Evolutionary conservation across 2,329 filamentous ascomycete species (phyloP).

Genomic region (Penicillium janthinellum): DNA sequence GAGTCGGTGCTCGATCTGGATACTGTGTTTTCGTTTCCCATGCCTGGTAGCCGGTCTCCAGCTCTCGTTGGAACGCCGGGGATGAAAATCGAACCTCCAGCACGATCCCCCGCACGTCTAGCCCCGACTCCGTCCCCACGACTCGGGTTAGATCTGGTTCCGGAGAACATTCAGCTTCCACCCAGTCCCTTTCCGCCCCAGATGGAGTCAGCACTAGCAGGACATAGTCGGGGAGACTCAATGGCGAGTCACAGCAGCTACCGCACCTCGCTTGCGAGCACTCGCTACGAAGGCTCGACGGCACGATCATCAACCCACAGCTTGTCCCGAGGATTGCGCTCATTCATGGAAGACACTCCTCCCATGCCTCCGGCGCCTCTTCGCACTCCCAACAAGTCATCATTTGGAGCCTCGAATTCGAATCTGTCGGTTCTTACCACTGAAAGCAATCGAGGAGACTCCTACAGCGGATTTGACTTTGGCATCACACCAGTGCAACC

Average conservation of each 20-base stretch:
- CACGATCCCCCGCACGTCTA: constrained; percentile 18
- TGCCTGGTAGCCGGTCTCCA: constrained; percentile 38
- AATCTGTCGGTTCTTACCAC: constrained; percentile 27
- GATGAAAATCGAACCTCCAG: constrained; percentile 20
- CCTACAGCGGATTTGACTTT: constrained; percentile 36
- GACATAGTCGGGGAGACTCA: constrained; percentile 28
- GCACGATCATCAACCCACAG: constrained; percentile 39
- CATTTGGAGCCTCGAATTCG: constrained; percentile 31
- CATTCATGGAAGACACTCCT: constrained; percentile 36
- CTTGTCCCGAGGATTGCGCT: constrained; percentile 31
- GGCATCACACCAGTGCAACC: constrained; percentile 20
- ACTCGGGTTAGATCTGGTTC: constrained; percentile 13
- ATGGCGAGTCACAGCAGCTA: constrained; percentile 43
- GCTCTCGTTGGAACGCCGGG: constrained; percentile 23
- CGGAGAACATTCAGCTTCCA: constrained; percentile 25
- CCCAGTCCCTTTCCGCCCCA: constrained; percentile 24
- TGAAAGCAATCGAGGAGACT: constrained; percentile 24
- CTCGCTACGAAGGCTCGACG: constrained; percentile 40
- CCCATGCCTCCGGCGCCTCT: constrained; percentile 35
- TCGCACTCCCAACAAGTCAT: constrained; percentile 21
- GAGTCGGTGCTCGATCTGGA: constrained; percentile 53
- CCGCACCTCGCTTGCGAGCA: constrained; percentile 44
- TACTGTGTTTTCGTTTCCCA: constrained; percentile 57
- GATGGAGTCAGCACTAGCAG: constrained; percentile 12
- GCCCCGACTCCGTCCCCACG: constrained; percentile 24